A percentile compares a stretch with the other conserved stretches of the same genome.
Conservation (phyloP, 371 early-diverging fungal species). For the Apophysomyces ossiformis region DNA sequence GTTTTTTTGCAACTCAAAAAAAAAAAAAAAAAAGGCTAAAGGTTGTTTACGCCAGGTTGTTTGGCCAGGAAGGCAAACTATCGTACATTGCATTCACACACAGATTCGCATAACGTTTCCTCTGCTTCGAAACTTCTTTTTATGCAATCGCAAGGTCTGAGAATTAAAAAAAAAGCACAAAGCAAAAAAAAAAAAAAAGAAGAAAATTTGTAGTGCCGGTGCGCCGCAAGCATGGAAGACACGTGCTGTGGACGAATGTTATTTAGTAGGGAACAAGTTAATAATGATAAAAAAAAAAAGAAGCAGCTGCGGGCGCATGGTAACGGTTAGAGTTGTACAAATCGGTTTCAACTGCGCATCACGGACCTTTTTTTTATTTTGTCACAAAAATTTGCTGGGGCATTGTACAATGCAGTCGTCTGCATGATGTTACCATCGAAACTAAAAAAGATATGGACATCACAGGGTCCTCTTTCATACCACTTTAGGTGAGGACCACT, state of each 20-base stretch:
- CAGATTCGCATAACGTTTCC: conserved; percentile 10
- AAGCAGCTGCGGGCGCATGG: conserved; percentile 7
- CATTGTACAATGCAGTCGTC: conserved; percentile 4
- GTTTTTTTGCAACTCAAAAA: neutral
- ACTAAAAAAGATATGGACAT: neutral
- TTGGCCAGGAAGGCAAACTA: neutral
- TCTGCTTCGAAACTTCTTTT: conserved; percentile 2
- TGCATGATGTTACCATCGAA: conserved; percentile 7
- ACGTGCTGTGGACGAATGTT: conserved; percentile 11
- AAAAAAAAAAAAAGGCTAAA: neutral
- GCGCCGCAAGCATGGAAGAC: conserved; percentile 1
- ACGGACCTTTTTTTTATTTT: conserved; percentile 9
- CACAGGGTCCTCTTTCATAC: conserved; percentile 1
- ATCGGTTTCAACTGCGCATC: conserved; percentile 9
- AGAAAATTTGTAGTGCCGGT: neutral
- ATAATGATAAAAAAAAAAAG: conserved; percentile 6
- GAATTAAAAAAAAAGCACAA: conserved; percentile 1
- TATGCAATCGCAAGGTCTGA: conserved; percentile 1
- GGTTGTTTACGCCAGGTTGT: neutral
- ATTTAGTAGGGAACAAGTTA: conserved; percentile 4
- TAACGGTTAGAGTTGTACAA: conserved; percentile 1
- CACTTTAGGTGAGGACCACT: neutral
- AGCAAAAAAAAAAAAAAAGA: neutral
- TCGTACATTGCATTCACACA: neutral
- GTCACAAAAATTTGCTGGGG: conserved; percentile 10